Evolutionary conservation across 1,284 basidiomycete species (phyloP), one percentile per base, ranked within the genome.

Genomic region (Stygiomarasmius scandens): DNA sequence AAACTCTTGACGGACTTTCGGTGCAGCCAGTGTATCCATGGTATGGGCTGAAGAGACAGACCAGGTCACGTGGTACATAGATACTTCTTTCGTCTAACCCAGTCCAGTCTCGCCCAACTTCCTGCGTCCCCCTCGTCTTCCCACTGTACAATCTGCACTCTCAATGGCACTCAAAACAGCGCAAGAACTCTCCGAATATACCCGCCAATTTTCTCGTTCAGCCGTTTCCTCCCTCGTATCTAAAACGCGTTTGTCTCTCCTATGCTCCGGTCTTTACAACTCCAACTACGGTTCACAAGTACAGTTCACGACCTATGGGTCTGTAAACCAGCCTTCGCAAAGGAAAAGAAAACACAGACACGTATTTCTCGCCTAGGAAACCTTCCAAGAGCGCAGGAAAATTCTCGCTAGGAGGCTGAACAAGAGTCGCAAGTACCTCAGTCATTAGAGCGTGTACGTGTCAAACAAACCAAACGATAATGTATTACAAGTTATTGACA

Each of bases 1-100:
- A 65, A 93, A 88, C 74, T 90, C 85, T 77, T 92, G 86, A 62
- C 91, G 85, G 63, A 90, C 88, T 74, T 85, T 88, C 73, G 83
- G 80, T 27, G 91, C 87, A 63, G 92, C 55, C 55, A 9, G 55
- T 48, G 45, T 57, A 52, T 6, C 22, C 55, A 57, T 57, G 14
- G 32, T 56, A n/a, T 9, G 23, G 41, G 14, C n/a, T n/a, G 29
- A 52, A 5, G 19, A 52, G 3, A 23, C n/a, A 25, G 36, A 52
- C 41, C 10, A 46, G 43, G 29, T 12, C 5, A 32, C 12, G 5
- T 44, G 29, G n/a, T n/a, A n/a, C n/a, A n/a, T n/a, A n/a, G n/a
- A n/a, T n/a, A 29, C 8, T 25, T 2, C 20, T 38, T 41, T 47
- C 55, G 55, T n/a, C 45, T 56, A 52, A 41, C 55, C 24, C 27